A percentile compares a stretch with the other conserved stretches of the same genome.
phyloP scores from a whole-genome alignment of 768 basidiomycete species.

The Suillus weaverae region DNA sequence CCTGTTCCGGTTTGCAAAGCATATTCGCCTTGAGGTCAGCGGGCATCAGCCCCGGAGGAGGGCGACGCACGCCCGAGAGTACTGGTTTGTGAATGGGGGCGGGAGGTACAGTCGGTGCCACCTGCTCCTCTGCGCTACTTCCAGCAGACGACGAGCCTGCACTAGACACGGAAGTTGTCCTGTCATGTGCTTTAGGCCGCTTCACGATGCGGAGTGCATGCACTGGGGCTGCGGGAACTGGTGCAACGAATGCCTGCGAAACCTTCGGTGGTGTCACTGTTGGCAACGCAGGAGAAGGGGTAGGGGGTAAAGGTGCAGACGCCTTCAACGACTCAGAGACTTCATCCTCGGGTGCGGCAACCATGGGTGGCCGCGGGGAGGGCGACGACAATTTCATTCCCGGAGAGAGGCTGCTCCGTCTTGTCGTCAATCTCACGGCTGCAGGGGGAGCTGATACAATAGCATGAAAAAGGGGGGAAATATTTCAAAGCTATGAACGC shows the following conservation, averaged over 20 bases:
- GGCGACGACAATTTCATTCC: slow-evolving; percentile 2
- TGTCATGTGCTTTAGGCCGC: slow-evolving; percentile 24
- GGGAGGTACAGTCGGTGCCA: neutral
- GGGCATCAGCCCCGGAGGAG: slow-evolving; percentile 20
- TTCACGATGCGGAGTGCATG: slow-evolving; percentile 32
- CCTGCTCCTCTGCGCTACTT: slow-evolving; percentile 6
- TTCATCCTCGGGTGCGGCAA: neutral
- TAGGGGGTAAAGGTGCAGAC: neutral
- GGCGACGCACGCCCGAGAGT: slow-evolving; percentile 29
- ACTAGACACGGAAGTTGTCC: slow-evolving; percentile 18
- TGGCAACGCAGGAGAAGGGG: neutral
- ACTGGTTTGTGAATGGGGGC: slow-evolving; percentile 15
- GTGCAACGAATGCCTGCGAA: slow-evolving; percentile 8
- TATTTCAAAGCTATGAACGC: neutral
- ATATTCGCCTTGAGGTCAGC: neutral
- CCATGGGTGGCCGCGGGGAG: neutral
- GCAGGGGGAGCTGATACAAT: neutral
- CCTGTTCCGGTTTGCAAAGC: slow-evolving; percentile 4
- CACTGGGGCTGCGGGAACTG: slow-evolving; percentile 20
- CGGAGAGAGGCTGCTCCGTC: slow-evolving; percentile 2
- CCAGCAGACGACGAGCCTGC: slow-evolving; percentile 6
- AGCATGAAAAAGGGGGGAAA: neutral
- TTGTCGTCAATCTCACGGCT: neutral
- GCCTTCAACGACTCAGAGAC: neutral
- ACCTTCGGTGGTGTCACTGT: slow-evolving; percentile 1